A percentile compares a stretch with the other conserved stretches of the same genome.
These are phyloP conservation scores for Ensete ventricosum DNA, from an alignment of 176 grass and related monocot genomes.

Conservation along the genomic window DNA sequence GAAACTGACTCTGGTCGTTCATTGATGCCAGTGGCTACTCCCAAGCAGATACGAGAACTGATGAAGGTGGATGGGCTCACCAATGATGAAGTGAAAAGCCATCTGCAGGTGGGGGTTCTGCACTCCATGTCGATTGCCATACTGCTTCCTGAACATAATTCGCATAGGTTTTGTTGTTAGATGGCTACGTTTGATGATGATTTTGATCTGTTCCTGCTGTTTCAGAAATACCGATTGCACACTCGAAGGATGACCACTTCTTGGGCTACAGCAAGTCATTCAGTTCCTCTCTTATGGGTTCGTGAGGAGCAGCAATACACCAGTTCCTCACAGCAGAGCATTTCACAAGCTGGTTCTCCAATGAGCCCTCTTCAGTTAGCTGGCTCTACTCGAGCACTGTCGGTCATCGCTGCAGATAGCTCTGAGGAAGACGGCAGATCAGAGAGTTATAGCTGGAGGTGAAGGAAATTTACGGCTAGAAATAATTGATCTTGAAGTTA, in stretches of 20 bases:
- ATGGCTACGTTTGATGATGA: neutral
- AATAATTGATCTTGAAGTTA: neutral
- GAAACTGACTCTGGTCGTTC: neutral
- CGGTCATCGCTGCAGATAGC: constrained; percentile 47
- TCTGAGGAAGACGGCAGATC: constrained; percentile 53
- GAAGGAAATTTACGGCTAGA: neutral
- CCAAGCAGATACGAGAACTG: constrained; percentile 89
- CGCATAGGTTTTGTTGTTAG: neutral
- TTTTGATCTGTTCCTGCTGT: neutral
- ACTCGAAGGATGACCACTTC: constrained; percentile 31
- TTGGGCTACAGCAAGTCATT: neutral
- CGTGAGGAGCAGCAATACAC: constrained; percentile 48
- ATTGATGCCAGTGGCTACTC: constrained; percentile 60
- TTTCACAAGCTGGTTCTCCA: constrained; percentile 61
- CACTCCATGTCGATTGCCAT: neutral
- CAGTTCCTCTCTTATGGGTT: neutral
- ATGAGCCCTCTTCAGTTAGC: constrained; percentile 58
- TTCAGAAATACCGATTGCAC: constrained; percentile 86
- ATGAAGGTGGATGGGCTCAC: constrained; percentile 93
- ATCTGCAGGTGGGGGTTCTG: constrained; percentile 50
- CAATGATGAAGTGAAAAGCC: constrained; percentile 94
- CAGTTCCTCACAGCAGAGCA: constrained; percentile 52
- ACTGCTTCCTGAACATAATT: neutral
- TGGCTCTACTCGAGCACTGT: constrained; percentile 33
- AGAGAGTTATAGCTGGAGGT: constrained; percentile 54